Evolutionary conservation across 331 rosid genomes (phyloP), one percentile per base, ranked within the genome.

Genomic region (Pyracantha coccinea): DNA sequence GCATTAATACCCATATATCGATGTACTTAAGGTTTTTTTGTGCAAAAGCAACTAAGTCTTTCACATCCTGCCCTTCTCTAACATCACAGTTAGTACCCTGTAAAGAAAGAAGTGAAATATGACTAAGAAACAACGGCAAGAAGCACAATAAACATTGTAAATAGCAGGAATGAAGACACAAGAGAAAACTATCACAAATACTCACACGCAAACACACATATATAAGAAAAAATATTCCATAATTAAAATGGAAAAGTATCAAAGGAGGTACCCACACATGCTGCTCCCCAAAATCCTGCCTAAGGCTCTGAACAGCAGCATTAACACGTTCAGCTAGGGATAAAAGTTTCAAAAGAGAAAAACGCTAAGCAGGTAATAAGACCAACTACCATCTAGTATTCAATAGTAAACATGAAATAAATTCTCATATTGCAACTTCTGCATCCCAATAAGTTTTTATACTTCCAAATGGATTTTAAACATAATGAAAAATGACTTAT

Each of bases 1-100:
- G 7, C 7, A 23, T 23, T 57, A 73, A 47, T 91, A 93, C 99
- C 99, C 99, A 94, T 77, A 91, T 87, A 77, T 94, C 99, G 76
- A 94, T 82, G 83, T 88, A 82, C 77, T 83, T 87, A 71, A 91
- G 85, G 33, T 86, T 90, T 77, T 75, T 91, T 82, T 90, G 89
- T 12, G 89, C 90, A 86, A 87, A 94, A 45, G 85, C 78, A 75
- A 94, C 99, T 83, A 94, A 83, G 73, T 85, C 83, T 79, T 83
- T 94, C 82, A 94, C 95, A 81, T 91, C 95, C 58, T 87, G 89
- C 79, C 87, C 99, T 63, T 86, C 88, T 85, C 80, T 89, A 45
- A 94, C 97, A 73, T 94, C 99, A 80, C 99, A 94, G 78, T 44
- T 79, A 58, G 93, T 86, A 52, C 97, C 99, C 99, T 94, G 86